phyloP scores from a whole-genome alignment of 768 basidiomycete species.

The Tylopilus felleus region DNA sequence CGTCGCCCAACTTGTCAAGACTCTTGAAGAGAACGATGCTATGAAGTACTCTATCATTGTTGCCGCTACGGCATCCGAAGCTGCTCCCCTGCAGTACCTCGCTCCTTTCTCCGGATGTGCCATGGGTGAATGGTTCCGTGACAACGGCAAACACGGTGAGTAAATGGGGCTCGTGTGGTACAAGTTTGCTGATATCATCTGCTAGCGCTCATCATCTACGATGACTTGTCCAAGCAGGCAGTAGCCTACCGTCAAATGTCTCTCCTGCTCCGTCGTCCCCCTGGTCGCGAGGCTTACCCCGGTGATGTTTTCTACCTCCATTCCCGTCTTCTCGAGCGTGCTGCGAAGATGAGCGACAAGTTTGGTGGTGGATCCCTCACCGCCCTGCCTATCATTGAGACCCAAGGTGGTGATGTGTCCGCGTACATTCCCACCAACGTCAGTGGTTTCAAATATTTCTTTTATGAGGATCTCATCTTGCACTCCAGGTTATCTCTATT shows the following conservation, averaged over 20 bases:
- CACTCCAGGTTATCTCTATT: conserved; percentile 90
- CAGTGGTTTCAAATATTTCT: conserved; percentile 21
- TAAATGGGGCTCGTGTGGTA: neutral
- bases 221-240: conserved; percentile 99
- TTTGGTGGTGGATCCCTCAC: conserved; percentile 98
- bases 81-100: conserved; percentile 98
- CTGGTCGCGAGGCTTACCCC: conserved; percentile 99
- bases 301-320: conserved; percentile 99
- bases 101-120: conserved; percentile 99
- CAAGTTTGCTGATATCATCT: conserved; percentile 14
- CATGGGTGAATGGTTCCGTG: conserved; percentile 99
- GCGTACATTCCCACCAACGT: conserved; percentile 97
- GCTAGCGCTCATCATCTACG: conserved; percentile 94
- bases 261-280: conserved; percentile 97
- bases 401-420: conserved; percentile 99
- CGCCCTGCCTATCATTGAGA: conserved; percentile 99
- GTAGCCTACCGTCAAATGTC: conserved; percentile 99
- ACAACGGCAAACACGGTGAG: conserved; percentile 98
- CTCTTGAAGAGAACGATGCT: conserved; percentile 99
- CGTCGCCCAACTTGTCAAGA: conserved; percentile 98
- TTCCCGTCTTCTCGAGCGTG: conserved; percentile 99
- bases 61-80: conserved; percentile 98
- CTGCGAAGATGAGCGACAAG: conserved; percentile 99
- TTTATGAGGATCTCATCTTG: conserved; percentile 1
- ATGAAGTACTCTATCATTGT: conserved; percentile 99